Evolutionary conservation across 805 yeast species (phyloP), one percentile per base, ranked within the genome.

Genomic region (Diddensiella santjacobensis): DNA sequence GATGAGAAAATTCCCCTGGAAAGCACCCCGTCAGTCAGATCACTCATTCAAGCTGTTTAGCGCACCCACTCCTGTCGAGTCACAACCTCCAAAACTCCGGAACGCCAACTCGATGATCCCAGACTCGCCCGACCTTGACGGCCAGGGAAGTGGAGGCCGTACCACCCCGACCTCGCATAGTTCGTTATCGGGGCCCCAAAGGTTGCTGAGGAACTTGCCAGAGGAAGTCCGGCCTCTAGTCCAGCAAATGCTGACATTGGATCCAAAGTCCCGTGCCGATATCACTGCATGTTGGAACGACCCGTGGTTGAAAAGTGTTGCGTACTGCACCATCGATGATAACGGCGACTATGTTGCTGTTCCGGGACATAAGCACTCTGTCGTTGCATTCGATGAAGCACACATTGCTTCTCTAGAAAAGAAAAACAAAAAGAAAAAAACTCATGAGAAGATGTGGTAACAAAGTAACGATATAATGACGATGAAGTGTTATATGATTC

Each of bases 371-470:
- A 74, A 74, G 29, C 98, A 90, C 64, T 87, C 96, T 1, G 79
- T 79, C 55, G 97, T 90, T 44, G 96, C 89, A 57, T 96, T 87
- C 64, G 82, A 87, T 51, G 95, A 87, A 58, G 98, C 98, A 0
- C 98, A 90, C 65, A 90, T 90, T 69, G 96, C 97, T 8, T 84
- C 90, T 50, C 75, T 90, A 56, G 97, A 90, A 63, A 86, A 82
- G 72, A 86, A 82, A 63, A 67, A 67, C 57, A 62, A 63, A 46
- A 66, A 65, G 62, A 67, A 67, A 37, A 90, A 87, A 70, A 78
- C 75, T 63, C 71, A 77, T 62, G 73, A 68, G 48, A 66, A 60
- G 44, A 60, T 66, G 66, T 66, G 71, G 71, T 66, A 56, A 49
- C 26, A 17, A 23, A 11, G 42, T 11, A 37, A 36, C 29, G 70